Evolutionary conservation across 805 yeast species (phyloP).

Genomic region (Tetrapisispora fleetii): DNA sequence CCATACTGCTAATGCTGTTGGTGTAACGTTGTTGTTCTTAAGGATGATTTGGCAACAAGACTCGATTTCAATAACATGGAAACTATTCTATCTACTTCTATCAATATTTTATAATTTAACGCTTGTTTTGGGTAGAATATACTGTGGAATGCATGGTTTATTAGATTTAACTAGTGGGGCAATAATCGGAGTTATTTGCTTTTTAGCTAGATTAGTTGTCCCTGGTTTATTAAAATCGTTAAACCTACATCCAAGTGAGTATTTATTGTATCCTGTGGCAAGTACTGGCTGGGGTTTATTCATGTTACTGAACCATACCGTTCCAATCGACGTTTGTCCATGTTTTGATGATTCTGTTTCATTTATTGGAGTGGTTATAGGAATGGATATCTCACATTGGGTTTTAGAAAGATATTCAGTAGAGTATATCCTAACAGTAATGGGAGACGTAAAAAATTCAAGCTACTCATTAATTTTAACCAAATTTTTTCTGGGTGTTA

Average conservation of each 20-base stretch:
- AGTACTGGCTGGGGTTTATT: slow-evolving; percentile 35
- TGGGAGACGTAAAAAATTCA: not conserved
- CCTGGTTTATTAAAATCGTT: slow-evolving; percentile 34
- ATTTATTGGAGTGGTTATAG: slow-evolving; percentile 77
- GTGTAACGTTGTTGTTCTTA: slow-evolving; percentile 50
- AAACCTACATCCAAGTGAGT: slow-evolving; percentile 12
- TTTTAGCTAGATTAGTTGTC: slow-evolving; percentile 37
- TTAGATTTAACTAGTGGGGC: slow-evolving; percentile 64
- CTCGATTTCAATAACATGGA: slow-evolving; percentile 3
- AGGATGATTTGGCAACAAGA: slow-evolving; percentile 2
- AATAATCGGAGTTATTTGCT: slow-evolving; percentile 47
- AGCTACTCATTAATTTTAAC: not conserved
- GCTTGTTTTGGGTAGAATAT: slow-evolving; percentile 69
- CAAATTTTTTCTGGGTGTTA: slow-evolving; percentile 54
- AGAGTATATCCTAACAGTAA: slow-evolving; percentile 7
- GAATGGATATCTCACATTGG: slow-evolving; percentile 61
- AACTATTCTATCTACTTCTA: slow-evolving; percentile 8
- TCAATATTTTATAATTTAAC: slow-evolving; percentile 45
- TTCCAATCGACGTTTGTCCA: slow-evolving; percentile 89
- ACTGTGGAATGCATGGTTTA: slow-evolving; percentile 97
- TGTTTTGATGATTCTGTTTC: slow-evolving; percentile 95
- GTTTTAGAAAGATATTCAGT: slow-evolving; percentile 21
- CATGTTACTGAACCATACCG: slow-evolving; percentile 60
- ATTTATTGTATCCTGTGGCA: slow-evolving; percentile 28
- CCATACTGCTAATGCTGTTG: slow-evolving; percentile 90